These are phyloP conservation scores for Mycena metata DNA, from an alignment of 768 basidiomycete species.

Conservation along the genomic window DNA sequence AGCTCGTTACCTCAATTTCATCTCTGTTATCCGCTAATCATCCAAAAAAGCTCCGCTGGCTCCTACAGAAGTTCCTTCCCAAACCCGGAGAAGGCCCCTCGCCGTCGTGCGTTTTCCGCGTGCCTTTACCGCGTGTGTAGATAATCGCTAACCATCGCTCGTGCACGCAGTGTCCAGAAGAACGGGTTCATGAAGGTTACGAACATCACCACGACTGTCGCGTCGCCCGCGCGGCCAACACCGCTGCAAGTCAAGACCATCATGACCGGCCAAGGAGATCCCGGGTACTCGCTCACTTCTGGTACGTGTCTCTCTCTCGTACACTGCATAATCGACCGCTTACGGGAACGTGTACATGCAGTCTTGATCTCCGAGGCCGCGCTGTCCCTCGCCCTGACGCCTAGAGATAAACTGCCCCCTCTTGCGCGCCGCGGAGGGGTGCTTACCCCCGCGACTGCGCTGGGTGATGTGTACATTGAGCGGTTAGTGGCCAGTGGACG, in stretches of 20 bases:
- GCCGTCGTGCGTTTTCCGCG: constrained; percentile 64
- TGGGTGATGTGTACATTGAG: constrained; percentile 82
- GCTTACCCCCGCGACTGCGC: constrained; percentile 85
- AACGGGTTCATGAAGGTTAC: constrained; percentile 72
- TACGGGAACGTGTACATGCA: not conserved
- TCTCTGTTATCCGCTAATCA: not conserved
- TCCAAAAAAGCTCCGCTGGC: constrained; percentile 63
- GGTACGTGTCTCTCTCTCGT: not conserved
- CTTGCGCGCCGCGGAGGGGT: constrained; percentile 79
- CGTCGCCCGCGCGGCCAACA: constrained; percentile 50
- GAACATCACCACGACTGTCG: constrained; percentile 78
- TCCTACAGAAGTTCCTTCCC: constrained; percentile 64
- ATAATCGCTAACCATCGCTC: not conserved
- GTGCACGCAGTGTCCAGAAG: constrained; percentile 61
- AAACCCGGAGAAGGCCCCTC: constrained; percentile 74
- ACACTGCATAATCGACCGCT: not conserved
- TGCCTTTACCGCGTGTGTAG: not conserved
- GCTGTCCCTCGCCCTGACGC: constrained; percentile 72
- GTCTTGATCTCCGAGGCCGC: constrained; percentile 83
- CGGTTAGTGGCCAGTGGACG: constrained; percentile 71
- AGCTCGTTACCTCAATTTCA: constrained; percentile 47
- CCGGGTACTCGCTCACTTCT: constrained; percentile 70
- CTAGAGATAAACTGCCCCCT: constrained; percentile 65
- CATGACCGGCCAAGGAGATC: constrained; percentile 79
- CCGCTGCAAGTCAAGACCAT: constrained; percentile 69